Evolutionary conservation across 1,284 basidiomycete species (phyloP).

Genomic region (Cutaneotrichosporon daszewskae): DNA sequence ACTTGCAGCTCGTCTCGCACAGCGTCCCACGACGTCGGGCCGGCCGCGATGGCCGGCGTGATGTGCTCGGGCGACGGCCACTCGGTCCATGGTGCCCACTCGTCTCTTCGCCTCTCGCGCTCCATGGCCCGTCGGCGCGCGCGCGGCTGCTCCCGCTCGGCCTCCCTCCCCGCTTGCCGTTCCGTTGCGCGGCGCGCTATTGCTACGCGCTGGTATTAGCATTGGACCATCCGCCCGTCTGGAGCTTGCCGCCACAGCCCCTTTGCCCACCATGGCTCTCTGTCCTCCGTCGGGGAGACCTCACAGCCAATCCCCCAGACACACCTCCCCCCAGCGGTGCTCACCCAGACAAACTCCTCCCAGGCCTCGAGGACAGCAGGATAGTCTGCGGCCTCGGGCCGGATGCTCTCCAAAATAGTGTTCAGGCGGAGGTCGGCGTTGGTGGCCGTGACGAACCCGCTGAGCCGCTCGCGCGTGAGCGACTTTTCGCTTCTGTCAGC

Average conservation of each 20-base stretch:
- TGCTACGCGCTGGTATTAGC: background rate
- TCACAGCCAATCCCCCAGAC: too few relatives aligned
- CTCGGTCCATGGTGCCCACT: background rate
- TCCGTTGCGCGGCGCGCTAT: background rate
- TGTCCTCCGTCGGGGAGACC: too few relatives aligned
- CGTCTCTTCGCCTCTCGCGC: background rate
- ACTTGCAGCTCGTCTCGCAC: too few relatives aligned
- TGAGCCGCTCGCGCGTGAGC: constrained; percentile 1
- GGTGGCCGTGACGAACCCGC: background rate
- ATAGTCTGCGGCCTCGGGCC: background rate
- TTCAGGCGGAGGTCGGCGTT: constrained; percentile 10
- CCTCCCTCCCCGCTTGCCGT: background rate
- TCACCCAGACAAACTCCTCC: constrained; percentile 11
- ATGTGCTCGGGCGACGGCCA: background rate
- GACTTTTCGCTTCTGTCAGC: constrained; percentile 2
- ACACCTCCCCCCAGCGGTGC: too few relatives aligned
- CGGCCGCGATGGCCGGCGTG: too few relatives aligned
- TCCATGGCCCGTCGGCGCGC: background rate
- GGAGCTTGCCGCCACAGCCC: too few relatives aligned
- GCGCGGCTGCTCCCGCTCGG: background rate
- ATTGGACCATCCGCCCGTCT: background rate
- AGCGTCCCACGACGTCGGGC: too few relatives aligned
- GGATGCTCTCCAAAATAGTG: constrained; percentile 4
- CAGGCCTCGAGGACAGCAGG: constrained; percentile 11
- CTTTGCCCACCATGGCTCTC: too few relatives aligned